Conservation (phyloP, 257 asterid genomes). For the Cordia subcordata region DNA sequence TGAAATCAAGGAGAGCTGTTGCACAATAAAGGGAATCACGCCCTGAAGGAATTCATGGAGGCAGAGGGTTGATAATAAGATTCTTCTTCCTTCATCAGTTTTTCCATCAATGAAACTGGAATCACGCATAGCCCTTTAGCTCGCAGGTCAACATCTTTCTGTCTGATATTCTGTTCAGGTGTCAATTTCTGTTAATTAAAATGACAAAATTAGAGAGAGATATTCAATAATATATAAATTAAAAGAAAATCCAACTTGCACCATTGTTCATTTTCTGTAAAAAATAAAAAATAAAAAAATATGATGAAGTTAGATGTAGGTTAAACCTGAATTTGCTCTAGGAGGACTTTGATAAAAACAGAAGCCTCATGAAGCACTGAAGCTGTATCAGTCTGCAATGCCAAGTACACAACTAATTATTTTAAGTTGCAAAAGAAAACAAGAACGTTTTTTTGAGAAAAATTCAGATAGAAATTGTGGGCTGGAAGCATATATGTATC, state of each 20-base stretch:
- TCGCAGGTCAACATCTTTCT: constrained; percentile 24
- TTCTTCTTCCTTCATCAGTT: constrained; percentile 15
- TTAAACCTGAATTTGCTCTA: constrained; percentile 48
- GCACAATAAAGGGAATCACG: no score
- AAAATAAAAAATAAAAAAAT: no score
- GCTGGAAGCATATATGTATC: no score
- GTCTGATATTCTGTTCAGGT: constrained; percentile 20
- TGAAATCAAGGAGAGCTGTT: no score
- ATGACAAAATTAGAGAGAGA: no score
- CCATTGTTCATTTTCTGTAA: no score
- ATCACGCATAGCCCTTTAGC: constrained; percentile 45
- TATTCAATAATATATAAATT: no score
- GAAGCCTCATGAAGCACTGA: constrained; percentile 62
- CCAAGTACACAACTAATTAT: constrained; percentile 10
- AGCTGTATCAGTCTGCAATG: constrained; percentile 58
- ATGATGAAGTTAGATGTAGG: not conserved
- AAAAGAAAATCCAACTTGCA: no score
- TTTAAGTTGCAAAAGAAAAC: no score
- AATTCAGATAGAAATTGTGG: no score
- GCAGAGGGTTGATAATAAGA: not conserved
- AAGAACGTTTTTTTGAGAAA: no score
- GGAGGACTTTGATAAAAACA: constrained; percentile 45
- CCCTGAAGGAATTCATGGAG: not conserved
- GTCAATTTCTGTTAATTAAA: not conserved
- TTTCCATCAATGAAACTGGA: constrained; percentile 27